Conservation (phyloP, 306 rosid species). For the Ormosia emarginata region DNA sequence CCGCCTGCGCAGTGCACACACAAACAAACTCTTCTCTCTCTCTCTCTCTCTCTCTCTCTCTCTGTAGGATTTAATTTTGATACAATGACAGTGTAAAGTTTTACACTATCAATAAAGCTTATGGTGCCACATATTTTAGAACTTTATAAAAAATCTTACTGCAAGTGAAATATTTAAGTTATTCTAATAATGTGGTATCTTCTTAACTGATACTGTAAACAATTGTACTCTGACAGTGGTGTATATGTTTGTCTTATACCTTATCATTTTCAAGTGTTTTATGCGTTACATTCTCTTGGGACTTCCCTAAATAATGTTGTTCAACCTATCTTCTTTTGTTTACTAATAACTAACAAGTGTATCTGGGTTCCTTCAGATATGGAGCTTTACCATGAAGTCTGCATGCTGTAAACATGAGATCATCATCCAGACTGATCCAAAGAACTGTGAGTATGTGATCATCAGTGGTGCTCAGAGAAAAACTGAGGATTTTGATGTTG, state of each 20-base stretch:
- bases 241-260: neutral
- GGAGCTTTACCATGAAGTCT: slow-evolving; percentile 74
- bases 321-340: neutral
- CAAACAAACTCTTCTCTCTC: neutral
- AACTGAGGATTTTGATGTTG: slow-evolving; percentile 59
- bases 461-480: slow-evolving; percentile 59
- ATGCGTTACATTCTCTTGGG: neutral
- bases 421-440: slow-evolving; percentile 71
- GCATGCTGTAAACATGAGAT: slow-evolving; percentile 74
- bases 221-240: neutral
- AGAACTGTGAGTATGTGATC: slow-evolving; percentile 62
- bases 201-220: neutral
- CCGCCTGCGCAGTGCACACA: neutral
- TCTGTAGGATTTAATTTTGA: neutral
- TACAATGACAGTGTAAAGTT: neutral
- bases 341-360: neutral
- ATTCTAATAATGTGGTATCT: neutral
- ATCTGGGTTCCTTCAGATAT: slow-evolving; percentile 44
- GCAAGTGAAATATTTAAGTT: neutral
- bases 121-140: neutral
- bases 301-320: neutral
- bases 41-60: neutral
- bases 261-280: neutral
- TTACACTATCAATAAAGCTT: neutral
- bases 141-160: neutral